phyloP scores from a whole-genome alignment of 2,329 filamentous ascomycete species.

The Trichoderma citrinoviride region DNA sequence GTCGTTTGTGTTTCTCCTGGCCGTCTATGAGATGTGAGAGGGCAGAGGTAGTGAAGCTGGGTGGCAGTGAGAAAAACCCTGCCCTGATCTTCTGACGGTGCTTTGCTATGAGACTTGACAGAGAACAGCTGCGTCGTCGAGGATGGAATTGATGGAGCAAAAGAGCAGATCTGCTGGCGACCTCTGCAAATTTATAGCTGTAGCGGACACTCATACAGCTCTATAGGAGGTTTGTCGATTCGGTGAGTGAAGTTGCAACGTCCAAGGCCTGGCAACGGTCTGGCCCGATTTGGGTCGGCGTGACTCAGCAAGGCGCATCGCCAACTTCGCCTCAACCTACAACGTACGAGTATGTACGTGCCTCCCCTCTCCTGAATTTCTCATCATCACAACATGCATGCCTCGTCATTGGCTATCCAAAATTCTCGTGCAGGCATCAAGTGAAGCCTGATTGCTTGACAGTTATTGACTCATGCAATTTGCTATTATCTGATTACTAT shows the following conservation, averaged over 20 bases:
- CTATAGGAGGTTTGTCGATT: not conserved
- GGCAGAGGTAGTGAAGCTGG: not conserved
- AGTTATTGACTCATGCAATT: too few species aligned
- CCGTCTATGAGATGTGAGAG: not conserved
- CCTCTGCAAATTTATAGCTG: not conserved
- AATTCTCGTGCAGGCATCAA: too few species aligned
- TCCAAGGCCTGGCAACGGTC: not conserved
- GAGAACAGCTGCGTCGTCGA: not conserved
- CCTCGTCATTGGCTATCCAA: too few species aligned
- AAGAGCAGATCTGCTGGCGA: not conserved
- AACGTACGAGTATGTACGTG: not conserved
- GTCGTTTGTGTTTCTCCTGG: not conserved
- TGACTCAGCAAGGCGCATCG: conserved; percentile 20
- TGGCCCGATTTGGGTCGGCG: not conserved
- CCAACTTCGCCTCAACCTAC: not conserved
- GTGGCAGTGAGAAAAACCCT: not conserved
- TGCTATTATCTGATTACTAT: too few species aligned
- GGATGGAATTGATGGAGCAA: not conserved
- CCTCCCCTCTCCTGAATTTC: not conserved
- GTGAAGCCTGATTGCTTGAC: too few species aligned
- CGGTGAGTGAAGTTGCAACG: not conserved
- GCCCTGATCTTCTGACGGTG: not conserved
- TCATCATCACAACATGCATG: too few species aligned
- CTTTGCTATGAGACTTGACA: not conserved
- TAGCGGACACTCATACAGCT: not conserved